These are phyloP conservation scores for Drechmeria coniospora DNA, from an alignment of 2,329 filamentous ascomycete genomes.

Conservation along the genomic window DNA sequence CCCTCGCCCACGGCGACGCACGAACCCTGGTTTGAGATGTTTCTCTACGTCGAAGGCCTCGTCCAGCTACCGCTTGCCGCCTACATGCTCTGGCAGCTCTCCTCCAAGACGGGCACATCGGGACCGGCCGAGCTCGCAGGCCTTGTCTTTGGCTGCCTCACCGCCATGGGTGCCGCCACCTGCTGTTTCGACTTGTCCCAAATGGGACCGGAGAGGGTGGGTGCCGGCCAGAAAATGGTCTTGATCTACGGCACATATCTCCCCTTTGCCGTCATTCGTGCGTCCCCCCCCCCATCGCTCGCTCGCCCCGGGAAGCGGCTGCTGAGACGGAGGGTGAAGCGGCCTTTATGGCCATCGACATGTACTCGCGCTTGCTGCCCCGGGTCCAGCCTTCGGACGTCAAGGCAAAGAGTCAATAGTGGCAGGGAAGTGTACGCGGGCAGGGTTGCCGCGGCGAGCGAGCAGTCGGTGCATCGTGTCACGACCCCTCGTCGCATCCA, in stretches of 20 bases:
- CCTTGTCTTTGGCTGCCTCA: conserved; percentile 35
- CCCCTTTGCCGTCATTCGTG: conserved; percentile 39
- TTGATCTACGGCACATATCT: conserved; percentile 34
- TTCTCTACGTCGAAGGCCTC: conserved; percentile 32
- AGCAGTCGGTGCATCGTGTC: background rate
- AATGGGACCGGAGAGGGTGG: conserved; percentile 32
- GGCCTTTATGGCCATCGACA: conserved; percentile 33
- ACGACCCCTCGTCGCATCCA: background rate
- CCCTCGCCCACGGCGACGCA: conserved; percentile 17
- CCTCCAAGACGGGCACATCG: conserved; percentile 15
- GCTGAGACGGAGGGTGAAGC: conserved; percentile 22
- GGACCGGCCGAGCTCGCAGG: conserved; percentile 32
- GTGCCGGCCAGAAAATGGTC: conserved; percentile 25
- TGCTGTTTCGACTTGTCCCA: conserved; percentile 34
- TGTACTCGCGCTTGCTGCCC: conserved; percentile 34
- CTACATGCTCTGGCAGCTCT: conserved; percentile 30
- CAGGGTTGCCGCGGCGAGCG: background rate
- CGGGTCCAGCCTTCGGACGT: conserved; percentile 19
- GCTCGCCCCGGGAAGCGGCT: background rate
- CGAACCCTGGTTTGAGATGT: conserved; percentile 34
- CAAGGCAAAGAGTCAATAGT: conserved; percentile 22
- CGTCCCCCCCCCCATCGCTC: conserved; percentile 3
- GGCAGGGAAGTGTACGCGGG: background rate
- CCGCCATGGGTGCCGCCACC: conserved; percentile 32
- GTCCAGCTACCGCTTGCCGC: conserved; percentile 34